Base-by-base conservation (phyloP, 306 rosid genomes). In the Gastrolobium villosum region DNA sequence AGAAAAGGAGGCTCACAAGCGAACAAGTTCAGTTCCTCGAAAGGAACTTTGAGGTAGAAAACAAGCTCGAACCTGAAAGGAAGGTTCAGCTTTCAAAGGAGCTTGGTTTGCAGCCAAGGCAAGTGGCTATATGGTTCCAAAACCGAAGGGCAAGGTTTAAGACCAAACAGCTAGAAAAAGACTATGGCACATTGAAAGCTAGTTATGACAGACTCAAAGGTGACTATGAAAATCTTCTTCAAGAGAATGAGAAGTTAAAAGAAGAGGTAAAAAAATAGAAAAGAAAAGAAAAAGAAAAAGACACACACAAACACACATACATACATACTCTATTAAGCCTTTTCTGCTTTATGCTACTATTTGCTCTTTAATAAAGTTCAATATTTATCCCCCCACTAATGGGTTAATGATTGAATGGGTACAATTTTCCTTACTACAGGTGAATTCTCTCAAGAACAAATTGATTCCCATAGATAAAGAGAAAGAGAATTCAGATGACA, bases 51-150 rank as follows among this genome's bases (percentile, higher is more conserved):
- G 91, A 91, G 84, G 34, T 70, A 10, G 97, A 89, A 73, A 95
- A 89, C 90, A 95, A 89, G 77, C 99, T 95, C 32, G 98, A 93
- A 76, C 99, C 96, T 8, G 98, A 95, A 43, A 89, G 97, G 84
- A 95, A 91, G 44, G 81, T 76, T 31, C 89, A 88, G 64, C 97
- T 95, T 40, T 97, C 98, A 0, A 87, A 90, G 54, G 99, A 95
- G 13, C 92, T 91, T 41, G 92, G 97, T 0, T 82, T 94, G 85
- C 91, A 83, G 84, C 97, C 99, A 46, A 90, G 99, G 67, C 99
- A 94, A 91, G 95, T 94, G 5, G 97, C 99, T 7, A 90, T 94
- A 48, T 94, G 99, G 99, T 94, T 94, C 54, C 99, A 94, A 78
- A 94, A 93, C 81, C 79, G 97, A 57, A 87, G 97, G 15, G 98